Base-by-base conservation (phyloP, 2,329 filamentous ascomycete genomes). In the Calonectria pseudoreteaudii region DNA sequence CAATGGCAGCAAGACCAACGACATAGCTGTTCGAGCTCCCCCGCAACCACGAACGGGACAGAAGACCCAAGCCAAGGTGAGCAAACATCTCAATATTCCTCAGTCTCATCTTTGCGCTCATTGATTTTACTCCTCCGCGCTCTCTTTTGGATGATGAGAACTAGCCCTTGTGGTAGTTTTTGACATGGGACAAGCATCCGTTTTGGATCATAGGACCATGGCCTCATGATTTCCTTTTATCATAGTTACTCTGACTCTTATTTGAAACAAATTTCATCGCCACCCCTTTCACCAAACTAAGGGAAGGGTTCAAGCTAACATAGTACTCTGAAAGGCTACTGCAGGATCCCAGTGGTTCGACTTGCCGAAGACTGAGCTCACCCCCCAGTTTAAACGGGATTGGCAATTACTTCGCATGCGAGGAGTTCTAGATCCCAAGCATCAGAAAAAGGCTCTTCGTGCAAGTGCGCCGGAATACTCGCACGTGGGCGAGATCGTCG, bases 381-480 rank as follows among this genome's bases (percentile, higher is more conserved):
- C 95, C 0, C 91, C 95, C 11, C 93, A 97, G 81, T 88, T 98
- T 75, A 98, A 96, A 85, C 91, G 95, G 78, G 96, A 99, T 82
- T 88, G 98, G 66, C 95, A 98, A 84, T 88, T 98, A 14, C 88
- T 99, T 73, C 93, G 95, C 77, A 96, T 98, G 93, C 92, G 97
- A 83, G 93, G 93, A 70, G 93, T 98, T 26, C 89, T 98, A 28
- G 96, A 98, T 78, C 93, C 95, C 0, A 96, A 98, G 83, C 94
- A 96, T 81, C 98, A 98, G 88, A 97, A 96, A 84, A 98, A 98
- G 84, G 93, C 96, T 66, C 90, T 91, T 70, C 95, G 94, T 82
- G 89, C 90, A 72, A 81, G 75, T 49, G 79, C 82, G 13, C 97
- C 97, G 1, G 92, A 95, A 74, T 98, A 94, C 82, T 97, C 94